Conservation (phyloP, 331 rosid species). For the Phaseolus coccineus region DNA sequence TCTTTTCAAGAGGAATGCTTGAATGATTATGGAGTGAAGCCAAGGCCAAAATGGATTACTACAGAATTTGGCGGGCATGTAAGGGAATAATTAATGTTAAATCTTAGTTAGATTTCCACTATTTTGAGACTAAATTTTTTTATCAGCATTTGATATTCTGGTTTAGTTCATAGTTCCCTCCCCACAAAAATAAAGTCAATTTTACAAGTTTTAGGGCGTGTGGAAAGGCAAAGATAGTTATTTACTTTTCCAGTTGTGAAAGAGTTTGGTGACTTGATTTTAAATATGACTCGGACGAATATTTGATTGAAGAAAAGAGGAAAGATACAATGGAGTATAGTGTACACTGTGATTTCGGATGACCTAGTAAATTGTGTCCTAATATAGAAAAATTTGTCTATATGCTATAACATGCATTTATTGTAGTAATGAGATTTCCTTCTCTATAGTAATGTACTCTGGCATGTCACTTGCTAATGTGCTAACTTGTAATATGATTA, state of each 20-base stretch:
- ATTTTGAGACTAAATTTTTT: background rate
- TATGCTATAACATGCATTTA: slow-evolving; percentile 10
- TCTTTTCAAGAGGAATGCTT: slow-evolving; percentile 63
- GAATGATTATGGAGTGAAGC: slow-evolving; percentile 57
- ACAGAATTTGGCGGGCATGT: slow-evolving; percentile 86
- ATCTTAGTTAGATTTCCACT: slow-evolving; percentile 35
- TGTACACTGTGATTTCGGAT: background rate
- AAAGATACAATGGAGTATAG: background rate
- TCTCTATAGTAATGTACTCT: background rate
- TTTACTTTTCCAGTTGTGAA: no score
- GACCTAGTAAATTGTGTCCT: slow-evolving; percentile 10
- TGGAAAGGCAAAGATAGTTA: no score
- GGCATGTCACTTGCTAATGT: background rate
- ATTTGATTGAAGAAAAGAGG: slow-evolving; percentile 14
- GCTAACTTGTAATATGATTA: slow-evolving; percentile 3
- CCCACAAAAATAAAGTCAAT: background rate
- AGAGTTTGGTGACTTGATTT: background rate
- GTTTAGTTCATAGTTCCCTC: background rate
- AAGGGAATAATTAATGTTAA: slow-evolving; percentile 45
- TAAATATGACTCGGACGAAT: slow-evolving; percentile 17
- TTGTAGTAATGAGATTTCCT: background rate
- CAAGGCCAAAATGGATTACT: slow-evolving; percentile 78
- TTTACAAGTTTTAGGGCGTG: background rate
- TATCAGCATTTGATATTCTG: slow-evolving; percentile 29
- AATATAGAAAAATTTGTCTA: background rate